Base-by-base conservation (phyloP, 441 rosid genomes). In the Geranium incanum region DNA sequence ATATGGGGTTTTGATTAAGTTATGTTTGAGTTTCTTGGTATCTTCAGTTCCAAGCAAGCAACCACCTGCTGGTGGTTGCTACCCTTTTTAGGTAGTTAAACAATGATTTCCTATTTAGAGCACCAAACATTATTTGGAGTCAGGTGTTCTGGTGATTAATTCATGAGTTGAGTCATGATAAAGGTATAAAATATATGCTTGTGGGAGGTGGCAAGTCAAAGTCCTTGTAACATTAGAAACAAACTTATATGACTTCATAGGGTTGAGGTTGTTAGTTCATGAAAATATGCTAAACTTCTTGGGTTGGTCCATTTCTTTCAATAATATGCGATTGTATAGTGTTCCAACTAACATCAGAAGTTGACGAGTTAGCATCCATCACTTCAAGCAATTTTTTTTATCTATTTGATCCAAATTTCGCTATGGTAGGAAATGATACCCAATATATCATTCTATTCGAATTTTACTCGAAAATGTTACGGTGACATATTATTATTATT, bases 11-110 rank as follows among this genome's bases (percentile, higher is more conserved):
- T 52, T 52, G 15, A 12, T 52, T 4, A 52, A 12, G 15, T 11
- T 52, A 12, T 13, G 15, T 13, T 52, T 52, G n/a, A 4, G 33
- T 28, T 28, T 28, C 33, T 28, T 52, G 15, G 59, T 52, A 15
- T 52, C 59, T 52, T 52, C 16, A 52, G 59, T 52, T 52, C 59
- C 16, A 52, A 52, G 59, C 59, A 52, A 13, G 15, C 59, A 52
- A 52, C 59, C 15, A 52, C 59, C n/a, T 52, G 59, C 59, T 52
- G 59, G 59, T 52, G 59, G 59, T 19, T 15, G 15, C 59, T 52
- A 52, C 5, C 59, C 16, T 11, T 52, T 13, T 52, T 52, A 43
- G 50, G 50, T 52, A 41, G 48, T 7, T 41, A 41, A 41, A 11
- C 48, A 41, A 41, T 5, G 48, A 11, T 41, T 41, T 41, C 5